phyloP scores from a whole-genome alignment of 2,329 filamentous ascomycete genomes.

The Trichoderma atrobrunneum region DNA sequence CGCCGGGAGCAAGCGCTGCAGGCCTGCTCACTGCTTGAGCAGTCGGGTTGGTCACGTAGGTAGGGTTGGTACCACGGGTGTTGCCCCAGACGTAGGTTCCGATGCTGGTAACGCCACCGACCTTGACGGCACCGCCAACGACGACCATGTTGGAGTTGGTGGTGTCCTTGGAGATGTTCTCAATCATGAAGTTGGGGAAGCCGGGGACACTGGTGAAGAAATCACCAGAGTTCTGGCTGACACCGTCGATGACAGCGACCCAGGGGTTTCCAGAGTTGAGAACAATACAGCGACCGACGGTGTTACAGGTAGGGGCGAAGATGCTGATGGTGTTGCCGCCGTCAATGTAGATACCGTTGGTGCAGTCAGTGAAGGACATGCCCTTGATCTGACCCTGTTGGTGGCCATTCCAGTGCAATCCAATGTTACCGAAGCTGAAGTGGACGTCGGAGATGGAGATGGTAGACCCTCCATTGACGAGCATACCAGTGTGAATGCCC shows the following conservation, averaged over 20 bases:
- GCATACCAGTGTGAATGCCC: conserved; percentile 22
- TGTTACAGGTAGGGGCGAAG: conserved; percentile 16
- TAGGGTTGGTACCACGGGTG: conserved; percentile 6
- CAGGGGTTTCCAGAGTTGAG: conserved; percentile 15
- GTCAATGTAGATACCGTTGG: conserved; percentile 16
- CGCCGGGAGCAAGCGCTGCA: conserved; percentile 17
- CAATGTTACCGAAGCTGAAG: conserved; percentile 23
- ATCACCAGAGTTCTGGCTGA: conserved; percentile 18
- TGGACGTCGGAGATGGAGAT: conserved; percentile 23
- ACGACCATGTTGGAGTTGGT: conserved; percentile 22
- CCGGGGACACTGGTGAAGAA: conserved; percentile 12
- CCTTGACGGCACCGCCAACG: conserved; percentile 13
- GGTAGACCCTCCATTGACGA: conserved; percentile 21
- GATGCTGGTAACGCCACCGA: conserved; percentile 14
- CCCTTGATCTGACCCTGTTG: conserved; percentile 20
- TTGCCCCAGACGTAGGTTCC: conserved; percentile 19
- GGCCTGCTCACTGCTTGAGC: conserved; percentile 9
- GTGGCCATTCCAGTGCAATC: conserved; percentile 23
- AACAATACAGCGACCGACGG: conserved; percentile 13
- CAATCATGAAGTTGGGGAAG: conserved; percentile 19
- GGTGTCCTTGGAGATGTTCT: conserved; percentile 24
- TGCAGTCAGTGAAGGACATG: conserved; percentile 14
- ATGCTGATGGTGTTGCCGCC: conserved; percentile 15
- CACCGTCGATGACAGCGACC: conserved; percentile 17
- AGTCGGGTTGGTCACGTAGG: conserved; percentile 6